Percentiles rank a stretch among this genome's conserved stretches.
phyloP scores from a whole-genome alignment of 2,329 filamentous ascomycete genomes.

The Fusarium verrucosum region DNA sequence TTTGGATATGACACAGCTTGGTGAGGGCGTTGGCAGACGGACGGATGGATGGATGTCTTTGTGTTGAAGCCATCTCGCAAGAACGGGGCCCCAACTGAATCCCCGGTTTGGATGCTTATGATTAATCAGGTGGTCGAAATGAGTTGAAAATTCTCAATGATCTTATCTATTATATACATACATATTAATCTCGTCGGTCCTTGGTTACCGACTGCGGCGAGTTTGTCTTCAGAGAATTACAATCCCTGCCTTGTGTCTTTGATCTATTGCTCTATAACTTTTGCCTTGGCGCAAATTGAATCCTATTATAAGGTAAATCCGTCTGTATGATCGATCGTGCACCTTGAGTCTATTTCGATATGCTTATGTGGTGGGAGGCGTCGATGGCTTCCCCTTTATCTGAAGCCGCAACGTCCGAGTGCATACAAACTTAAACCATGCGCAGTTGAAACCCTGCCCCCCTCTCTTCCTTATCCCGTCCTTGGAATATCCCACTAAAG shows the following conservation, averaged over 20 bases:
- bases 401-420: not conserved
- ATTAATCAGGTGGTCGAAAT: constrained; percentile 32
- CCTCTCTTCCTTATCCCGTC: constrained; percentile 69
- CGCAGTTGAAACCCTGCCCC: constrained; percentile 74
- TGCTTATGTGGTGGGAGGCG: not conserved
- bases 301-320: not conserved
- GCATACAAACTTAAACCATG: constrained; percentile 55
- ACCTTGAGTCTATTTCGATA: not conserved
- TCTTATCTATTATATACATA: constrained; percentile 37
- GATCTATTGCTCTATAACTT: not conserved
- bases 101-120: constrained; percentile 34
- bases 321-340: not conserved
- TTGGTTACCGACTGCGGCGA: constrained; percentile 2
- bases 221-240: constrained; percentile 6
- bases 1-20: constrained; percentile 28
- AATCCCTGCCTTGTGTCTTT: not conserved
- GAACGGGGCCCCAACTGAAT: constrained; percentile 23
- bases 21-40: constrained; percentile 36
- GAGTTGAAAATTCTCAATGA: constrained; percentile 38
- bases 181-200: constrained; percentile 37
- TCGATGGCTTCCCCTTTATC: not conserved
- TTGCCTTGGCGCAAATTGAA: not conserved
- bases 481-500: constrained; percentile 76
- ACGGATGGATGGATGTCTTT: constrained; percentile 22
- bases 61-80: constrained; percentile 18